Evolutionary conservation across 495 filamentous ascomycete genomes (phyloP), one percentile per base, ranked within the genome.

Genomic region (Hypoxylon cercidicola): DNA sequence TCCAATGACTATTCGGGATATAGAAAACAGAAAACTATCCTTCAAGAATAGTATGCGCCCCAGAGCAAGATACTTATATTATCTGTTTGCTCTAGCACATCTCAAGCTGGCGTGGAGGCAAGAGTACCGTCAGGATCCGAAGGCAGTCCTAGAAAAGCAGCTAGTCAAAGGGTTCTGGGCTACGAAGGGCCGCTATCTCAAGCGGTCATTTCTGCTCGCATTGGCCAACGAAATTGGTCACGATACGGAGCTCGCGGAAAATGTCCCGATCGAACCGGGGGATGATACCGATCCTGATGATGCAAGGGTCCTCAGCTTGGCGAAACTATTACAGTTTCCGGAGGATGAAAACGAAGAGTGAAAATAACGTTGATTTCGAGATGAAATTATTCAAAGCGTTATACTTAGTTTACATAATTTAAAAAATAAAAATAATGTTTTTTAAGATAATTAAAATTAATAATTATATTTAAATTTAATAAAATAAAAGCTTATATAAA

Each of bases 141-240:
- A 9, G 16, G 51, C 59, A 35, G 55, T 25, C 19, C 35, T 62
- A 35, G 64, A 35, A 20, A 55, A 50, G 23, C 55, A 66, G 60
- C 30, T 71, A 1, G 53, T 60, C 0, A 62, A 69, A 44, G 55
- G 58, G 28, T 62, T 62, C 46, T 70, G 70, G 67, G 60, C 39
- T 9, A 64, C 60, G 1, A 53, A 53, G 45, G 59, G 55, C 46
- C 35, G 60, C 34, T 73, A 71, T 51, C 30, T 71, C 3, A 45
- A 58, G 28, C 54, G 56, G 3, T 45, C 59, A 21, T 57, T 68
- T 54, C 59, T 72, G 32, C 54, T 64, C 15, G 70, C 70, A 11
- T 30, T 71, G 11, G 68, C 60, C 0, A 46, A 73, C 2, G 68
- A 71, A 37, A 71, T 71, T 34, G 64, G 68, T 34, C 50, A 62